Evolutionary conservation across 148 eudicot genomes (phyloP).

Genomic region (Persicaria maculosa): DNA sequence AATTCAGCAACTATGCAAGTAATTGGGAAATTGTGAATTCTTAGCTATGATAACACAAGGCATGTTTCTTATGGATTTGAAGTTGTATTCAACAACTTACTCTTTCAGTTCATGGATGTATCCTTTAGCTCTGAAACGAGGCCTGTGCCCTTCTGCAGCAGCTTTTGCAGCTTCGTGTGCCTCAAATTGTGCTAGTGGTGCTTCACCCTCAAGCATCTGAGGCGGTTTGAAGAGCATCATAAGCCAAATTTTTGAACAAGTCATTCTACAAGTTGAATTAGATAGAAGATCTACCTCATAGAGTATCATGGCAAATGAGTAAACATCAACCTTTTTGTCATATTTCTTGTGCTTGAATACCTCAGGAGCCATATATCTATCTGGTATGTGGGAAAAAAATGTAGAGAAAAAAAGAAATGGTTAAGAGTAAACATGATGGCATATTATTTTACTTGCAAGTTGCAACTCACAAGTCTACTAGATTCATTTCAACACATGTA

Average conservation of each 20-base stretch:
- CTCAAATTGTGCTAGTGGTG: constrained; percentile 61
- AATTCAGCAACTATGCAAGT: too few species aligned
- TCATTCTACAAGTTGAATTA: neutral
- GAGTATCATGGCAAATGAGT: constrained; percentile 93
- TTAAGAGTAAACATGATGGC: neutral
- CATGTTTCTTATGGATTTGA: too few species aligned
- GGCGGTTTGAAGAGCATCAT: neutral
- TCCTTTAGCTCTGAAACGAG: constrained; percentile 58
- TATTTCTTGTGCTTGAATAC: constrained; percentile 90
- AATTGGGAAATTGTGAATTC: too few species aligned
- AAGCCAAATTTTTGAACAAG: neutral
- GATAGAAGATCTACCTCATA: constrained; percentile 54
- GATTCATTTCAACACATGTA: neutral
- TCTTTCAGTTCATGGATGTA: constrained; percentile 50
- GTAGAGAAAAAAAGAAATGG: neutral
- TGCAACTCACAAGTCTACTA: too few species aligned
- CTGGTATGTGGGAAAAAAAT: constrained; percentile 27
- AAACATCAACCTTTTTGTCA: constrained; percentile 96
- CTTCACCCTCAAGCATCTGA: constrained; percentile 84
- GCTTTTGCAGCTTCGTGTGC: constrained; percentile 69
- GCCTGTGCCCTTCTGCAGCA: constrained; percentile 77
- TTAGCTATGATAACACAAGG: too few species aligned
- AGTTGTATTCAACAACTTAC: constrained; percentile 34
- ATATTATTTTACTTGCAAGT: neutral
- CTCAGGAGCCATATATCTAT: constrained; percentile 99